Conservation (phyloP, 2,329 filamentous ascomycete genomes). For the Paracoccidioides brasiliensis region DNA sequence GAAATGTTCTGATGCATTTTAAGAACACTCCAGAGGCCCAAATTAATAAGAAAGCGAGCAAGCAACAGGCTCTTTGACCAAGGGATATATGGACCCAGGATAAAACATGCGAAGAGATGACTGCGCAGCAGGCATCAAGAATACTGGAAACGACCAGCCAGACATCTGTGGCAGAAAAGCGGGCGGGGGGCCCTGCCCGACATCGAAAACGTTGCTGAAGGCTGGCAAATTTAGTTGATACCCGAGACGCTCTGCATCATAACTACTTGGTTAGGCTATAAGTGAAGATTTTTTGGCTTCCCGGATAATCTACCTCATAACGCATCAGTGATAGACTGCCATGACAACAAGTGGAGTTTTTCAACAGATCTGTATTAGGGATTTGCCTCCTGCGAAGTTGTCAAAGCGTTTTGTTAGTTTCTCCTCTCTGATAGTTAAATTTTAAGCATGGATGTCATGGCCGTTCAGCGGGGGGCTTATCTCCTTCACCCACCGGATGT, state of each 20-base stretch:
- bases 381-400: not conserved
- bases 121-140: not conserved
- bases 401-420: no score
- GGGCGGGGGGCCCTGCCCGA: no score
- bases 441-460: not conserved
- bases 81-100: not conserved
- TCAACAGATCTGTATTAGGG: not conserved
- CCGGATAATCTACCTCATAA: not conserved
- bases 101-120: not conserved
- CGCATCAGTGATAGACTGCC: not conserved
- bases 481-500: not conserved
- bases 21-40: no score
- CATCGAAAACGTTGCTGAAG: no score
- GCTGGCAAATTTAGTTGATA: not conserved
- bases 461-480: not conserved
- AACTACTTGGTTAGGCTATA: no score
- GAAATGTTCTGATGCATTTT: no score
- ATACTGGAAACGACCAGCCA: not conserved
- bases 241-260: not conserved
- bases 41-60: no score
- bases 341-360: not conserved
- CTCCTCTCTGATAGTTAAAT: not conserved
- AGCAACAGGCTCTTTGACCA: not conserved
- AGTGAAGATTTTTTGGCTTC: no score
- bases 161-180: not conserved